Conservation (phyloP, 306 rosid species). For the cucumber (Cucumis sativus) region Cucumber_9930_V3 NC_026661.2:10826001-10826500, state of each 20-base stretch:
- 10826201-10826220: conserved; percentile 59
- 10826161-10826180: conserved; percentile 43
- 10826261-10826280: conserved; percentile 73
- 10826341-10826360: conserved; percentile 36
- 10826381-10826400: neutral
- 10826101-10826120: neutral
- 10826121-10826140: neutral
- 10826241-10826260: conserved; percentile 58
- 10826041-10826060: neutral
- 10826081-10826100: neutral
- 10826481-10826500: neutral
- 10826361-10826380: neutral
- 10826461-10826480: neutral
- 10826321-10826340: conserved; percentile 90
- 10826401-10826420: neutral
- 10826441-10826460: neutral
- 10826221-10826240: conserved; percentile 57
- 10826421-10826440: neutral
- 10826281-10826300: conserved; percentile 80
- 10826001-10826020: neutral
- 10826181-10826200: conserved; percentile 74
- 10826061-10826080: neutral
- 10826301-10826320: conserved; percentile 79
- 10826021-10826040: neutral
- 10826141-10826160: neutral